phyloP scores from a whole-genome alignment of 2,329 filamentous ascomycete species.

The Penicillium sp. region DNA sequence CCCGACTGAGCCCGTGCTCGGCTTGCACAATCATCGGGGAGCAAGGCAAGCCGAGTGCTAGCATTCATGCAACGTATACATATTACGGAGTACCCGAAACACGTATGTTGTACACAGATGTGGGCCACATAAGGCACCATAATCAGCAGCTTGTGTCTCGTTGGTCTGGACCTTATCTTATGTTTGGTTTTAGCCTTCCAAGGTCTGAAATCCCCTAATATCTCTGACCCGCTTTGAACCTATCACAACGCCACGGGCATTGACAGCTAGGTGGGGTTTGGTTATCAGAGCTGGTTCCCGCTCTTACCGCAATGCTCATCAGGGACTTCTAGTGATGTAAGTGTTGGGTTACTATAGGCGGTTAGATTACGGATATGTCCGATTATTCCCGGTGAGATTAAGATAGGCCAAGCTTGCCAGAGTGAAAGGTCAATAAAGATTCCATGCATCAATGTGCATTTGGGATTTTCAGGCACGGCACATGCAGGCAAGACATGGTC shows the following conservation, averaged over 20 bases:
- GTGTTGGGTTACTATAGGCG: neutral
- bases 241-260: slow-evolving; percentile 1
- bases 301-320: slow-evolving; percentile 6
- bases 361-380: slow-evolving; percentile 6
- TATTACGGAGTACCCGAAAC: neutral
- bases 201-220: neutral
- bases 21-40: neutral
- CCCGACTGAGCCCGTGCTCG: slow-evolving; percentile 19
- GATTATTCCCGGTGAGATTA: neutral
- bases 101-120: neutral
- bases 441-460: neutral
- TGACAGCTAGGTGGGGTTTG: slow-evolving; percentile 1
- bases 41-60: slow-evolving; percentile 13
- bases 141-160: neutral
- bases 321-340: neutral
- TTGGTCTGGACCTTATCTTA: slow-evolving; percentile 1
- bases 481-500: neutral
- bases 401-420: neutral
- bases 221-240: neutral
- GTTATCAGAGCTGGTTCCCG: neutral
- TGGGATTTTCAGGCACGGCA: neutral
- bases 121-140: neutral
- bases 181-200: neutral
- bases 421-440: neutral
- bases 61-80: neutral